A percentile compares a stretch with the other conserved stretches of the same genome.
phyloP scores from a whole-genome alignment of 768 basidiomycete species.

The Phallus indusiatus region DNA sequence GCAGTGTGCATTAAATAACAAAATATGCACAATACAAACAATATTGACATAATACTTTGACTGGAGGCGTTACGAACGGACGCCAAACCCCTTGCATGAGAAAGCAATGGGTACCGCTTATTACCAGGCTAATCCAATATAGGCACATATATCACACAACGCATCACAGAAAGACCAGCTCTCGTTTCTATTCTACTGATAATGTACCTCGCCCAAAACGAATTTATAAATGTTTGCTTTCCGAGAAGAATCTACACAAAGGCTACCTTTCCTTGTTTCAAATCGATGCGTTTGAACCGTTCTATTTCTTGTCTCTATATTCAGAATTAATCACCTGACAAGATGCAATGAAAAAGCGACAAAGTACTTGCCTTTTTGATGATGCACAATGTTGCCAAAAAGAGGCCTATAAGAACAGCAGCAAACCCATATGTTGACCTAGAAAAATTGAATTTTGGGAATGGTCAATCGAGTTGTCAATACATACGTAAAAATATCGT shows the following conservation, averaged over 20 bases:
- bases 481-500: slow-evolving; percentile 76
- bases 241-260: slow-evolving; percentile 50
- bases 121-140: too few relatives aligned
- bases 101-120: too few relatives aligned
- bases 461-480: neutral
- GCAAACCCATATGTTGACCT: slow-evolving; percentile 71
- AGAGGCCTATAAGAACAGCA: slow-evolving; percentile 63
- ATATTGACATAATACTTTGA: too few relatives aligned
- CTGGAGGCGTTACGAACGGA: too few relatives aligned
- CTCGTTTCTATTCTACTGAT: neutral
- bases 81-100: too few relatives aligned
- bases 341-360: too few relatives aligned
- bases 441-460: slow-evolving; percentile 9
- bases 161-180: too few relatives aligned
- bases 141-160: too few relatives aligned
- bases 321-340: too few relatives aligned
- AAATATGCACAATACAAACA: too few relatives aligned
- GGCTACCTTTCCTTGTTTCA: slow-evolving; percentile 76
- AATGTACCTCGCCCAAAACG: neutral
- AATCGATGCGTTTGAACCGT: slow-evolving; percentile 83
- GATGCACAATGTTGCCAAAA: slow-evolving; percentile 76
- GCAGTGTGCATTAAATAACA: too few relatives aligned
- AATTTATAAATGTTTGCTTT: neutral
- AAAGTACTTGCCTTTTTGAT: slow-evolving; percentile 56
- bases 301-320: slow-evolving; percentile 66